Evolutionary conservation across 2,329 filamentous ascomycete genomes (phyloP), one percentile per base, ranked within the genome.

Genomic region (Ophiocordyceps camponoti-floridani): DNA sequence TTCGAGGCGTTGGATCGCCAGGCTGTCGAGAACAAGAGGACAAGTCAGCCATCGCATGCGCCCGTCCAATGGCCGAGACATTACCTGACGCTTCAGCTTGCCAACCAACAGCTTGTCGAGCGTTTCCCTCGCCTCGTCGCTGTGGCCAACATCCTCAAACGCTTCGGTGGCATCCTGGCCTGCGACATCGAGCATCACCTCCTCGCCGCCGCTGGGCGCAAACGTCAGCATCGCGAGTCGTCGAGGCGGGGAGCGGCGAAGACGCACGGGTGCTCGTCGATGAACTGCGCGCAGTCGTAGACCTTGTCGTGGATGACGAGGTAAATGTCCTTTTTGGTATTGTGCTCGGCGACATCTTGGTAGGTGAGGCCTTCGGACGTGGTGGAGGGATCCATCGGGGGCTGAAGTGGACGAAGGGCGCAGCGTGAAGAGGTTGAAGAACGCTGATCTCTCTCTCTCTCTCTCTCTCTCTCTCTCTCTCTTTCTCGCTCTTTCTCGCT

Each of bases 61-160:
- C n/a, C 18, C 7, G 10, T 9, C 7, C 7, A 16, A 16, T 19
- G 35, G 35, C 28, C 28, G n/a, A 18, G 14, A 16, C 35, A 16
- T 57, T 74, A 93, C 85, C 72, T 75, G 62, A 63, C 85, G 77
- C 79, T 94, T 93, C 62, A 95, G 66, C 35, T 61, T 72, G 52
- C 85, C 88, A 53, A 91, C 73, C 44, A 79, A 66, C 52, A 94
- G 70, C 58, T 77, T 76, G 30, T 82, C 79, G 47, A 98, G 79
- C 53, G 94, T 89, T 71, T 96, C 89, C 53, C 91, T 82, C 53
- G 91, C 91, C 73, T 98, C 91, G 66, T 98, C 91, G 58, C 84
- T 93, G 82, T 98, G 91, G 60, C 91, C 91, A 58, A 98, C 91
- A 67, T 98, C 91, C 72, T 98, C 91, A 62, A 98, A 98, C 49